Percentiles rank a stretch among this genome's conserved stretches.
Conservation (phyloP, 2,329 filamentous ascomycete genomes). For the Fusarium albidum region DNA sequence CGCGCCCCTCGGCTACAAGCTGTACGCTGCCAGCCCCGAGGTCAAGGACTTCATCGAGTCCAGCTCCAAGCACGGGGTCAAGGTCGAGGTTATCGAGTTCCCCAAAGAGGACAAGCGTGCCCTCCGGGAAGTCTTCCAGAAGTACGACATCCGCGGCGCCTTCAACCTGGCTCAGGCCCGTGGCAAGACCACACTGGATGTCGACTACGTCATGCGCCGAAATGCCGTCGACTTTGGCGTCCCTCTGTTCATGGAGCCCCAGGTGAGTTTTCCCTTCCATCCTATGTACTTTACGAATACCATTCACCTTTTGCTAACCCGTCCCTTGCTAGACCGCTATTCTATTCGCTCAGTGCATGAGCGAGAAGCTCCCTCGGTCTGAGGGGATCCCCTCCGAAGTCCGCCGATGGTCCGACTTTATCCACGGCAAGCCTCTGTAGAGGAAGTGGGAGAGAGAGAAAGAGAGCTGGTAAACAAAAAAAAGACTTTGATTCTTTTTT, state of each 20-base stretch:
- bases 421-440: conserved; percentile 85
- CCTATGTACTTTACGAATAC: background rate
- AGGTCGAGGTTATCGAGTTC: conserved; percentile 93
- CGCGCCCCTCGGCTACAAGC: conserved; percentile 89
- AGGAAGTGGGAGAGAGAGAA: too few species aligned
- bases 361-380: conserved; percentile 87
- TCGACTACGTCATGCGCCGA: conserved; percentile 98
- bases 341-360: conserved; percentile 97
- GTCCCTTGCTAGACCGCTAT: conserved; percentile 82
- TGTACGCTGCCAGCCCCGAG: conserved; percentile 82
- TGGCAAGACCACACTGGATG: conserved; percentile 85
- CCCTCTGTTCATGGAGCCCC: conserved; percentile 97
- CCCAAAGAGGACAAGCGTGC: conserved; percentile 95
- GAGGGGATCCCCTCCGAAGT: conserved; percentile 93
- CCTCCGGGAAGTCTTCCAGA: conserved; percentile 93
- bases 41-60: conserved; percentile 87
- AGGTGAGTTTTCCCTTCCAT: conserved; percentile 68
- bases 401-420: conserved; percentile 93
- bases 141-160: conserved; percentile 93
- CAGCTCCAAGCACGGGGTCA: conserved; percentile 69
- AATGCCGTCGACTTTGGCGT: conserved; percentile 99
- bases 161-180: conserved; percentile 92
- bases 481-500: background rate
- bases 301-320: conserved; percentile 41
- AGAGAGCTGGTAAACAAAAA: too few species aligned